Evolutionary conservation across 2,329 filamentous ascomycete species (phyloP), one percentile per base, ranked within the genome.

Genomic region (Clonostachys chloroleuca): DNA sequence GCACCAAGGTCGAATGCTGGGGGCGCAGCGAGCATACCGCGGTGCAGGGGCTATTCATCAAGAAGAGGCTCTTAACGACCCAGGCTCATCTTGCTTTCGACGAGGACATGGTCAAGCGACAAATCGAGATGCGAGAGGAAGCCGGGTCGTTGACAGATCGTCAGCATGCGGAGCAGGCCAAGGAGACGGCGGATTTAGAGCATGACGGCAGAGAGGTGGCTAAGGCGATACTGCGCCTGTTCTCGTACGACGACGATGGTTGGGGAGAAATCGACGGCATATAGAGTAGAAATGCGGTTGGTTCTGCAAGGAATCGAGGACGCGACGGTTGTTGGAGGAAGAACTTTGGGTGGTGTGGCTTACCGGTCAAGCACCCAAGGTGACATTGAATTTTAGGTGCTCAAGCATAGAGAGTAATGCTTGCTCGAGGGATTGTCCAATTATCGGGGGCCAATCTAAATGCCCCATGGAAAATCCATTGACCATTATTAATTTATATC

Each of bases 61-160:
- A 78, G 12, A 72, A 77, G 41, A 73, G 77, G 18, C 67, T 90
- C 17, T 84, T 94, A 48, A 84, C 86, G 1, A 77, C 91, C 2
- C 89, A 94, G 66, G 89, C 87, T 0, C 89, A 94, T 60, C 81
- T 90, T 2, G 89, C 91, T 50, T 92, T 91, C 60, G 84, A 77
- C 18, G 73, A 79, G 54, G 78, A 81, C 30, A 89, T 92, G 59
- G 79, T 89, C 46, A 73, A 67, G 43, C 77, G 86, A 51, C 65
- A 92, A 47, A 68, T 91, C 44, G 70, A 76, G 52, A 70, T 74
- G 55, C 72, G 87, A 50, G 72, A 85, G 49, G 68, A 81, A 40
- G 68, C 72, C 42, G 72, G 72, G 18, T 84, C 84, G 0, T 74
- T 90, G 8, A 81, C 88, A 54, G 74, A 80, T 46, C 72, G 84